Evolutionary conservation across 768 basidiomycete species (phyloP).

Genomic region (Leccinum obscurum): DNA sequence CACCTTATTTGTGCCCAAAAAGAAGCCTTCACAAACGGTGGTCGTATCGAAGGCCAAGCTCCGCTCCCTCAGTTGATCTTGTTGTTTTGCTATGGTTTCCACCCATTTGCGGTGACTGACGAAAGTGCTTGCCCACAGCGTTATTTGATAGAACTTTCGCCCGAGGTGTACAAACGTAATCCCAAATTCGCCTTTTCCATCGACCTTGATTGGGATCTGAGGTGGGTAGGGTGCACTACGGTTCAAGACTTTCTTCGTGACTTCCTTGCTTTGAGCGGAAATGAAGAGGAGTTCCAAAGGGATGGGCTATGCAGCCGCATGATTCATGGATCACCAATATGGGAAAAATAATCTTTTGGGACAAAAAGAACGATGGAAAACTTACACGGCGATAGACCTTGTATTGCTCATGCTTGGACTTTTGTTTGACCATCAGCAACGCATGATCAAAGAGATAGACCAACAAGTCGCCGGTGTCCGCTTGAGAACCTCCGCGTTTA

Average conservation of each 20-base stretch:
- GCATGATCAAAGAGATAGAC: constrained; percentile 98
- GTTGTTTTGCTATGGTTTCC: constrained; percentile 88
- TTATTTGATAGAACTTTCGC: constrained; percentile 86
- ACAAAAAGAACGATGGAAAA: constrained; percentile 6
- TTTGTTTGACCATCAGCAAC: constrained; percentile 91
- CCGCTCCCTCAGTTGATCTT: constrained; percentile 78
- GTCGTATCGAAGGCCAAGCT: constrained; percentile 86
- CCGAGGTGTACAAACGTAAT: constrained; percentile 95
- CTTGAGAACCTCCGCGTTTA: constrained; percentile 70
- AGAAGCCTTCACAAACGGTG: constrained; percentile 85
- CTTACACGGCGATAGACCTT: constrained; percentile 92
- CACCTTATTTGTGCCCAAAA: constrained; percentile 80
- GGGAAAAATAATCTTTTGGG: constrained; percentile 1
- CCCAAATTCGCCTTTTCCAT: constrained; percentile 82
- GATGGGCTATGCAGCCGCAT: constrained; percentile 65
- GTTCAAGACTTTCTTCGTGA: constrained; percentile 46
- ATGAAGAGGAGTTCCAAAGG: constrained; percentile 91
- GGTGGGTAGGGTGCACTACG: constrained; percentile 43
- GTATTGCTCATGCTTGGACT: constrained; percentile 88
- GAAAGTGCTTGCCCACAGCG: constrained; percentile 87
- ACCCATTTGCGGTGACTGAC: constrained; percentile 92
- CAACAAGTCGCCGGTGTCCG: constrained; percentile 84
- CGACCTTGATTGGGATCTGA: constrained; percentile 51
- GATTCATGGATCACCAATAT: constrained; percentile 8
- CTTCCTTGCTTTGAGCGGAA: constrained; percentile 53